These are phyloP conservation scores for Penicillium pancosmium DNA, from an alignment of 495 filamentous ascomycete species.

Conservation along the genomic window DNA sequence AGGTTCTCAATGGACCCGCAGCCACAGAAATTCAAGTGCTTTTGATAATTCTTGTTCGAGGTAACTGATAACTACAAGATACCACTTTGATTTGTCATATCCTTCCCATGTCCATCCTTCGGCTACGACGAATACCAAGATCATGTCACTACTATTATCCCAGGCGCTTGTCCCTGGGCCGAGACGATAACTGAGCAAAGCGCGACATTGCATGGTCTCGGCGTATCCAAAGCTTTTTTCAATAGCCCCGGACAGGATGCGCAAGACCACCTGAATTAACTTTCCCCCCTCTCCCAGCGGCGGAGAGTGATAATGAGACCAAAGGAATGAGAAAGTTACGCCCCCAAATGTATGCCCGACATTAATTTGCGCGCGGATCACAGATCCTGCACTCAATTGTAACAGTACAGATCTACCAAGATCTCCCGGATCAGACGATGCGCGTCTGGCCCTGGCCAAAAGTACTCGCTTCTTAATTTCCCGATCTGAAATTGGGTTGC, in stretches of 20 bases:
- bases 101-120: constrained; percentile 3
- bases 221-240: not conserved
- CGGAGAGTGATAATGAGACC: not conserved
- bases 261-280: constrained; percentile 1
- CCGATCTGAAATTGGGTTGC: constrained; percentile 31
- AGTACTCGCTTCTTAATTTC: constrained; percentile 19
- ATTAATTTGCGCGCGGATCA: constrained; percentile 11
- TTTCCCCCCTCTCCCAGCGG: constrained; percentile 4
- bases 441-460: constrained; percentile 3
- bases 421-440: constrained; percentile 10
- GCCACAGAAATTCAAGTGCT: too few species aligned
- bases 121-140: not conserved
- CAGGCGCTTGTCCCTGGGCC: constrained; percentile 6
- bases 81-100: constrained; percentile 8
- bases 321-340: constrained; percentile 16
- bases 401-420: constrained; percentile 24
- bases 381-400: constrained; percentile 22
- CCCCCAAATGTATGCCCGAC: constrained; percentile 9
- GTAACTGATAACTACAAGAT: constrained; percentile 1
- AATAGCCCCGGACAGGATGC: not conserved
- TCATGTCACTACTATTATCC: not conserved
- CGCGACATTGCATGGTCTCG: not conserved
- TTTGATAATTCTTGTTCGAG: not conserved
- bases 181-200: not conserved
- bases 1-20: too few species aligned